Evolutionary conservation across 1,284 basidiomycete genomes (phyloP).

Genomic region (Veloboletus limbatus): DNA sequence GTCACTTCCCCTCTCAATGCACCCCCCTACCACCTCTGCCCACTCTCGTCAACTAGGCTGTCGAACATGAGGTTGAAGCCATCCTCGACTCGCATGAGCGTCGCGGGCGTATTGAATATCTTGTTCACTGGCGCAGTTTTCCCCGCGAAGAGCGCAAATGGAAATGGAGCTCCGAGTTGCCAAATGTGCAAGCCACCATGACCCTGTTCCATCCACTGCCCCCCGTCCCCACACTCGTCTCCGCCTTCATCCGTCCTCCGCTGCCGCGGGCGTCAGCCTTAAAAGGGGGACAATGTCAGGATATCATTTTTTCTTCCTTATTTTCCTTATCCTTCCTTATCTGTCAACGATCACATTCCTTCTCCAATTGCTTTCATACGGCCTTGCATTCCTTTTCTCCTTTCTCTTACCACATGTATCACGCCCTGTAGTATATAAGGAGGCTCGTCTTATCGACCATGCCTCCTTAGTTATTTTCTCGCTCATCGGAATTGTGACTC

Average conservation of each 20-base stretch:
- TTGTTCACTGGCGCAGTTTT: not conserved
- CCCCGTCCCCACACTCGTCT: not conserved
- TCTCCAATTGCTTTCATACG: too few species aligned
- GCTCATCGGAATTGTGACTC: too few species aligned
- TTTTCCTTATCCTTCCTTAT: too few species aligned
- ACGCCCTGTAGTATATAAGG: too few species aligned
- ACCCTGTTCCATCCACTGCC: not conserved
- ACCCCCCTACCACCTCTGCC: not conserved
- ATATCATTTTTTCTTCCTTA: not conserved
- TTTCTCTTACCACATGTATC: too few species aligned
- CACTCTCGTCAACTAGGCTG: not conserved
- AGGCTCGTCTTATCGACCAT: too few species aligned
- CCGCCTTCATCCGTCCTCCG: too few species aligned
- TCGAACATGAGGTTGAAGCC: not conserved
- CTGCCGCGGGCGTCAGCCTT: not conserved
- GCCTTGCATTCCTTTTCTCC: too few species aligned
- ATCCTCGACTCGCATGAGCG: not conserved
- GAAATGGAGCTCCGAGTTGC: not conserved
- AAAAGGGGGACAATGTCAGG: not conserved
- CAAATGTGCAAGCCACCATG: not conserved
- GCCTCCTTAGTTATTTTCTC: too few species aligned
- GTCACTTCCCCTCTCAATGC: too few species aligned
- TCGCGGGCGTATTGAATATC: not conserved
- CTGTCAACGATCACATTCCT: too few species aligned
- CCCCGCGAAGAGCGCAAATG: not conserved